Evolutionary conservation across 2,329 filamentous ascomycete species (phyloP), one percentile per base, ranked within the genome.

Genomic region (Dendryphion nanum): DNA sequence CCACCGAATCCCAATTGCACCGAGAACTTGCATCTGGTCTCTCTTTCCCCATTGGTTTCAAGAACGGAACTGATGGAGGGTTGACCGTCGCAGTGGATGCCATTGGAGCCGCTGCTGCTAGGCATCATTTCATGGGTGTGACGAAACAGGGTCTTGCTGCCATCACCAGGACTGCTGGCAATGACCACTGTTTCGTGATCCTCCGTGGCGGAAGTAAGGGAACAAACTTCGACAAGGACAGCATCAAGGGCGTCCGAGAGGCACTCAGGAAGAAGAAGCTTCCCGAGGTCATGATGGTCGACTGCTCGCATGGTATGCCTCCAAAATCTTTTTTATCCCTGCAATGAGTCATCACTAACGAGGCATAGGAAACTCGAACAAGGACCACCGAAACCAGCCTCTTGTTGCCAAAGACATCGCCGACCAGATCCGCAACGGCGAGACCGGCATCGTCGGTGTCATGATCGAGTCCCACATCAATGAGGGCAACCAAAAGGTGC

Each of bases 401-500:
- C 85, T 91, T 71, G 91, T 97, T 30, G 89, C 91, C 48, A 80
- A 85, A 65, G 77, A 76, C 36, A 74, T 98, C 44, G 85, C 79
- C 20, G 87, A 95, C 38, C 91, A 98, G 73, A 77, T 98, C 48
- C 82, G 85, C 35, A 83, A 85, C 49, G 91, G 91, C 42, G 88
- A 98, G 73, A 84, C 81, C 42, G 84, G 81, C 49, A 95, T 98
- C 57, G 80, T 97, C 50, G 93, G 90, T 64, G 89, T 97, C 62
- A 98, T 98, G 91, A 95, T 98, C 56, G 91, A 98, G 75, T 95
- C 89, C 61, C 91, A 97, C 72, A 91, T 97, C 76, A 82, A 91
- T 68, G 93, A 95, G 72, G 83, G 81, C 57, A 69, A 67, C 59
- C 72, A 75, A 51, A 95, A 95, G 74, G 87, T 95, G 1, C 89